Conservation (phyloP, 768 basidiomycete species). For the Terana coerulea region DNA sequence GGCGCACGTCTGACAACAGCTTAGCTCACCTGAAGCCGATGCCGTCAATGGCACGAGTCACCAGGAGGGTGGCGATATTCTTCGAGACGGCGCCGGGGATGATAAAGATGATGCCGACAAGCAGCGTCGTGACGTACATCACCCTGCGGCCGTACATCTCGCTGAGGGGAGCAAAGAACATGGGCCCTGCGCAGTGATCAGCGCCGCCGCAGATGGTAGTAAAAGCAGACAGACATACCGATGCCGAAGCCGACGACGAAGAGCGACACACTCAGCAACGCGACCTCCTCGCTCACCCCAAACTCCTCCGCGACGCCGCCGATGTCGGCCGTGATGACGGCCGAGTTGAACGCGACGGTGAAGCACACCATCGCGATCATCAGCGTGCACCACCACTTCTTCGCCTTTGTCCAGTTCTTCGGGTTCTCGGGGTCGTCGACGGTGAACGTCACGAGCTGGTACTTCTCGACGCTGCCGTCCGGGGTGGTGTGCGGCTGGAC, state of each 20-base stretch:
- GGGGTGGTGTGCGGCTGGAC: background rate
- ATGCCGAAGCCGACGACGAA: constrained; percentile 61
- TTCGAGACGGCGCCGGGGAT: constrained; percentile 54
- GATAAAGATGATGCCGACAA: constrained; percentile 56
- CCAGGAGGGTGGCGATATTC: constrained; percentile 57
- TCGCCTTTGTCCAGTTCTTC: constrained; percentile 15
- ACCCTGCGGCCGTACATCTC: constrained; percentile 58
- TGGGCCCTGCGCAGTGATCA: background rate
- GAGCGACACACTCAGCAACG: constrained; percentile 49
- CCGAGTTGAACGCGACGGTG: constrained; percentile 2
- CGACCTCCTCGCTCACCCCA: constrained; percentile 44
- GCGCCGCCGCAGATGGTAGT: constrained; percentile 24
- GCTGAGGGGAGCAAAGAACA: constrained; percentile 16
- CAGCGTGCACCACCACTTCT: constrained; percentile 18
- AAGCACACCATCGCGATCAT: constrained; percentile 18
- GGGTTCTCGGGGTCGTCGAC: constrained; percentile 14
- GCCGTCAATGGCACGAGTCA: constrained; percentile 39
- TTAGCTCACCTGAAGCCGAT: constrained; percentile 12
- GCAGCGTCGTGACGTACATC: constrained; percentile 52
- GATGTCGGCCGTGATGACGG: constrained; percentile 36
- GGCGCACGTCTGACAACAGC: background rate
- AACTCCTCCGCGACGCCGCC: constrained; percentile 40
- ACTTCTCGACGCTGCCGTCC: constrained; percentile 10
- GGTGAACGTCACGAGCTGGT: constrained; percentile 15
- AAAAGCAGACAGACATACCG: constrained; percentile 51